phyloP scores from a whole-genome alignment of 2,329 filamentous ascomycete genomes.

The Pseudogymnoascus sp. region DNA sequence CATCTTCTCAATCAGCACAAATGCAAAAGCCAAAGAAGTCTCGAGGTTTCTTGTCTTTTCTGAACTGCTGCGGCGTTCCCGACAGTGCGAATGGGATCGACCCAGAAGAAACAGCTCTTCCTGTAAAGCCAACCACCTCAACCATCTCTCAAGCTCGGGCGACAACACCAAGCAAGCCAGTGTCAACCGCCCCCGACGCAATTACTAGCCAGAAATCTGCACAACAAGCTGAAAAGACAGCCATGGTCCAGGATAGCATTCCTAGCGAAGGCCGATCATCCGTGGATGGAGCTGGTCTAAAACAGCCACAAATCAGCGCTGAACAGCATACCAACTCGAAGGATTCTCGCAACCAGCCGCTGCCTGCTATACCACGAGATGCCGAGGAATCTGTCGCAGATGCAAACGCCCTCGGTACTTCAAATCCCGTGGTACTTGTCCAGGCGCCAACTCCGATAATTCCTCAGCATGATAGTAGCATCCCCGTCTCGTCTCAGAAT shows the following conservation, averaged over 20 bases:
- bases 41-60: constrained; percentile 36
- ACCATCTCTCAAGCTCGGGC: constrained; percentile 23
- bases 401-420: background rate
- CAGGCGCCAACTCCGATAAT: constrained; percentile 17
- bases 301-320: constrained; percentile 9
- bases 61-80: constrained; percentile 40
- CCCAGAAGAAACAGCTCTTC: constrained; percentile 33
- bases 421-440: constrained; percentile 20
- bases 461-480: background rate
- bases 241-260: constrained; percentile 14
- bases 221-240: constrained; percentile 23
- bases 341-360: constrained; percentile 22
- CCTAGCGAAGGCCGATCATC: constrained; percentile 14
- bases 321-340: constrained; percentile 9
- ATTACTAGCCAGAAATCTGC: constrained; percentile 6
- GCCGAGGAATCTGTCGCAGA: background rate
- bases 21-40: constrained; percentile 32
- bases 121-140: constrained; percentile 35
- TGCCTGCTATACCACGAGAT: constrained; percentile 25
- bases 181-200: constrained; percentile 11
- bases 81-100: constrained; percentile 33
- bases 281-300: constrained; percentile 9
- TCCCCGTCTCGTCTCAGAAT: background rate
- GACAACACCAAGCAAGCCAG: constrained; percentile 25
- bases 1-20: constrained; percentile 23